Conservation (phyloP, 192 early-diverging fungal species). For the Entomortierella parvispora region DNA sequence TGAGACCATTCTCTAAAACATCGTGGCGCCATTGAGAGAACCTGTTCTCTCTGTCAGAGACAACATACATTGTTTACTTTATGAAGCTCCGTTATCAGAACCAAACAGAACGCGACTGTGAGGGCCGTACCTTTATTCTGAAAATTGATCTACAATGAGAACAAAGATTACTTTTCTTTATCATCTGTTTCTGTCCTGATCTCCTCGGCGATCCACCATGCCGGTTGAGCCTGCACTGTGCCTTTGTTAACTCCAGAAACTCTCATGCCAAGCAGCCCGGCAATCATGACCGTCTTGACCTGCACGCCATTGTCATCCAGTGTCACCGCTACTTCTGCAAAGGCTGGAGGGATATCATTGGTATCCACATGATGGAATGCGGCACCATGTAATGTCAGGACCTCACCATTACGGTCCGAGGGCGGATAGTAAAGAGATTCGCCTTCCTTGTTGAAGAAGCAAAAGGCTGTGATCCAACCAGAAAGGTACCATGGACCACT, state of each 20-base stretch:
- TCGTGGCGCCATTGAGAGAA: too few relatives aligned
- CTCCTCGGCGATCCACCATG: slow-evolving; percentile 17
- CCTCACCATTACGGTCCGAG: too few relatives aligned
- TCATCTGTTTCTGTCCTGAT: background rate
- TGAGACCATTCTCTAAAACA: too few relatives aligned
- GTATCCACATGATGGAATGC: slow-evolving; percentile 11
- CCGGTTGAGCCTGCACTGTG: slow-evolving; percentile 11
- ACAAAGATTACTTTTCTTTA: too few relatives aligned
- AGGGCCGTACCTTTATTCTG: too few relatives aligned
- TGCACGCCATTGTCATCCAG: slow-evolving; percentile 12
- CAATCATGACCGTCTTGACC: slow-evolving; percentile 8
- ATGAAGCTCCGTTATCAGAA: too few relatives aligned
- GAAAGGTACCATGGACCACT: slow-evolving; percentile 11
- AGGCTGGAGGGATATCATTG: slow-evolving; percentile 1
- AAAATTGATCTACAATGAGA: too few relatives aligned
- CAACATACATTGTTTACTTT: too few relatives aligned
- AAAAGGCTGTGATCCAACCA: slow-evolving; percentile 27
- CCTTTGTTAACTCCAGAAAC: slow-evolving; percentile 2
- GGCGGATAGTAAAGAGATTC: background rate
- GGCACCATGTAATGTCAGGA: background rate
- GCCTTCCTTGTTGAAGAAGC: slow-evolving; percentile 13
- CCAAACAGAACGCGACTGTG: too few relatives aligned
- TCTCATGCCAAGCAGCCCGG: slow-evolving; percentile 15
- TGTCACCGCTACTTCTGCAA: slow-evolving; percentile 10
- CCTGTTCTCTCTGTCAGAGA: too few relatives aligned